A percentile compares a stretch with the other conserved stretches of the same genome.
Conservation (phyloP, 2,329 filamentous ascomycete genomes). For the Clarireedia homoeocarpa region DNA sequence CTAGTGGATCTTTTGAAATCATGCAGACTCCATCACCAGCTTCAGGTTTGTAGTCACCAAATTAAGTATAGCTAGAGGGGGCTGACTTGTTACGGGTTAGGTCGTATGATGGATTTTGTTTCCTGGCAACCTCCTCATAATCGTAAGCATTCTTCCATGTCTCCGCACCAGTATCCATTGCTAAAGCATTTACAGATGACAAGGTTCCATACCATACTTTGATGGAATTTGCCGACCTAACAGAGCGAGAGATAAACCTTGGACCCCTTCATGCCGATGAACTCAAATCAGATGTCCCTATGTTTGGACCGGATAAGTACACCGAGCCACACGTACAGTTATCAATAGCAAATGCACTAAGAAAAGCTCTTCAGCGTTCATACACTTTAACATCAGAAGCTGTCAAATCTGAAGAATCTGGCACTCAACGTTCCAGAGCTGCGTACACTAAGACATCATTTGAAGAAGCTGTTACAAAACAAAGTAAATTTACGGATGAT, state of each 20-base stretch:
- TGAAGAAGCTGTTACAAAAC: constrained; percentile 3
- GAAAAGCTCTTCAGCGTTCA: constrained; percentile 13
- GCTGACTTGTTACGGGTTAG: background rate
- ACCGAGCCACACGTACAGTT: constrained; percentile 22
- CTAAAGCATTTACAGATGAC: constrained; percentile 34
- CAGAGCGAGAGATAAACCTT: constrained; percentile 44
- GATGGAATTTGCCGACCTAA: constrained; percentile 48
- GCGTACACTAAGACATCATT: constrained; percentile 6
- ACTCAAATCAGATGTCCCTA: constrained; percentile 43
- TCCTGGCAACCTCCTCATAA: constrained; percentile 54
- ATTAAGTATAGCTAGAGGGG: background rate
- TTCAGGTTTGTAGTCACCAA: constrained; percentile 30
- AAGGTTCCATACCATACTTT: constrained; percentile 42
- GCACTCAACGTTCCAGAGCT: background rate
- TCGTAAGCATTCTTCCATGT: constrained; percentile 15
- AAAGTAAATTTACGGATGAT: background rate
- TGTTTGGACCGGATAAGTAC: constrained; percentile 49
- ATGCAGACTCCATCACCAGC: constrained; percentile 53
- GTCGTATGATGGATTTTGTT: constrained; percentile 50
- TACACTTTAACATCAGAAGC: constrained; percentile 13
- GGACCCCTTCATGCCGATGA: constrained; percentile 47
- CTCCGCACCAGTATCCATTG: background rate
- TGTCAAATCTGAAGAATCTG: background rate
- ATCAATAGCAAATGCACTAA: constrained; percentile 25
- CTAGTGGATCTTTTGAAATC: constrained; percentile 54